Base-by-base conservation (phyloP, 768 basidiomycete genomes). In the Myochromella boudieri region DNA sequence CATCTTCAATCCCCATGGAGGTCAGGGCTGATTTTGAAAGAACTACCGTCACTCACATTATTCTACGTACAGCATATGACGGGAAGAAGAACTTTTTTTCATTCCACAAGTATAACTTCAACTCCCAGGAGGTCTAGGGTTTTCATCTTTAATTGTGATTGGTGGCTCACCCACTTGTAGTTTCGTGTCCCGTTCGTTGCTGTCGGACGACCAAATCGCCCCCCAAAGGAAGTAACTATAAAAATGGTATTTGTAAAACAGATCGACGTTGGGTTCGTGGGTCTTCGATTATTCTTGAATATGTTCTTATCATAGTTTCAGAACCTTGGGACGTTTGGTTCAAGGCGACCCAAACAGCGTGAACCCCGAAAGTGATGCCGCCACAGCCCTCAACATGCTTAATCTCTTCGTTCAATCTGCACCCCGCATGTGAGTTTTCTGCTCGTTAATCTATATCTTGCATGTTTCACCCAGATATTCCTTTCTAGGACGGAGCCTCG, bases 71-170 rank as follows among this genome's bases (percentile, higher is more conserved):
- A 69, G 68, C 63, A 1, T 69, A 53, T 40, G 68, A 68, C 42
- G 68, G 68, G 8, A 63, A 65, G 44, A 62, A 63, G 38, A 69
- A 69, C 36, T 37, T 69, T 0, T 69, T 56, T 27, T 62, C 65
- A 1, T 56, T 54, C 20, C 24, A 37, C 22, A 37, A 43, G 12
- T 67, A 65, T 33, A 34, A 28, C 14, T 53, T 61, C 21, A 33
- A 36, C 21, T 51, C 52, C 20, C 36, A 57, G 47, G 47, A 56
- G 42, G 61, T 61, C 31, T 41, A 48, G 38, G 37, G 7, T 14
- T 24, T 3, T 20, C 37, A 1, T 18, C n/a, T n/a, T n/a, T 21
- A 21, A 10, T 33, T 31, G 32, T 10, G 21, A n/a, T 3, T 10
- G 4, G 25, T 12, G 18, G 6, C 24, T 37, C 10, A 48, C 14